Evolutionary conservation across 371 early-diverging fungal species (phyloP), one percentile per base, ranked within the genome.

Genomic region (Parasitella parasitica): DNA sequence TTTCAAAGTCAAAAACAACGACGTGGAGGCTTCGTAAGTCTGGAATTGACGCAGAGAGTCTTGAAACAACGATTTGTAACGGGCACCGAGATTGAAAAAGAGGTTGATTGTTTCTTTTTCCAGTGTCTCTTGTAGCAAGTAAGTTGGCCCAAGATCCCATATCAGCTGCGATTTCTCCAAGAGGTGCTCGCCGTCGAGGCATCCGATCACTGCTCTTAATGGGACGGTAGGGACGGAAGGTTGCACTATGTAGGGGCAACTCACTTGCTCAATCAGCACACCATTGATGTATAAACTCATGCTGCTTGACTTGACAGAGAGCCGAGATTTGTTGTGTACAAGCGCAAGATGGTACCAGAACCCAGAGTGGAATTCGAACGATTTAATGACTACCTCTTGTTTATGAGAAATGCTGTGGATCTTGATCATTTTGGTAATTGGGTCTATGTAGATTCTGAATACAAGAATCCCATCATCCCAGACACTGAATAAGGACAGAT

Each of bases 291-390:
- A 88, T 48, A 92, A 63, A 0, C 79, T 77, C 55, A 89, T 74
- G 1, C 76, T 72, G 27, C 88, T 87, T 2, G 80, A 66, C 13
- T 82, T 78, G 16, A 85, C 48, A 0, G 80, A 77, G 7, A 88
- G 52, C 22, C 87, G 67, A 2, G 90, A 84, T 55, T 83, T 83
- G 32, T 83, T 67, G 64, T 92, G 92, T 4, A 89, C 89, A 20
- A 92, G 59, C 1, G 81, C 84, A 5, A 91, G 43, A 65, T 92
- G 92, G 56, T 87, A 86, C 91, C 92, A 92, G 16, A 75, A 80
- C 0, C 86, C 86, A 12, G 81, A 70, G 28, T 84, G 74, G 51
- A 90, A 86, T 16, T 78, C 72, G 52, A 84, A 82, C 0, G 61
- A 53, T 28, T 78, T 77, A 59, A 91, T 88, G 6, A 70, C 60